Base-by-base conservation (phyloP, 2,329 filamentous ascomycete genomes). In the Ceratocystis lukuohia region DNA sequence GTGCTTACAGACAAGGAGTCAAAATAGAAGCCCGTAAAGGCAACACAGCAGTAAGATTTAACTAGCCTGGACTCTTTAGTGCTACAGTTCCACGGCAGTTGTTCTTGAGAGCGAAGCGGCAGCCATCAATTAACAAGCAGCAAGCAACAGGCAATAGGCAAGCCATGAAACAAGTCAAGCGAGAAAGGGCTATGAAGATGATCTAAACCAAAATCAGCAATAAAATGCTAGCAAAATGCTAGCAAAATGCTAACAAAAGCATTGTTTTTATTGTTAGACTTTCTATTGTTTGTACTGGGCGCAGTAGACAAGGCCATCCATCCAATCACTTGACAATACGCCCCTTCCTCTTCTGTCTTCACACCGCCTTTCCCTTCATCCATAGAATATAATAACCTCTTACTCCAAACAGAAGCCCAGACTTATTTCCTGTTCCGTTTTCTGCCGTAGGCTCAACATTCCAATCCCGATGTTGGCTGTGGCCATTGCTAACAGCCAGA, bases 321-420 rank as follows among this genome's bases (percentile, higher is more conserved):
- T 25, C 25, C 48, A 20, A 12, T 53, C 48, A 0, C 12, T 15
- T 48, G 3, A 25, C 20, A 22, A 5, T 3, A 25, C 20, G 12
- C 50, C 25, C 50, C 8, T 56, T 56, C 50, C 50, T 56, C 20
- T 5, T 56, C 12, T 25, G 7, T 20, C 28, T 33, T 30, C 53
- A 59, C 53, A 59, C 53, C 53, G 53, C 28, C 53, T 59, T 62
- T 62, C 37, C 37, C 37, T 12, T 37, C 37, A 37, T 37, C 37
- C 37, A 37, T 10, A 37, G 10, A 37, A 37, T 37, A 37, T 4
- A 12, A 12, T 15, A 4, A 8, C 6, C n/a, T 8, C 5, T 7
- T 53, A 25, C 48, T 53, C 48, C 20, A 33, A 62, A 44, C 7
- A 20, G 22, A 62, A 62, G 20, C 5, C 48, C 22, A 53, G 48